These are phyloP conservation scores for Phytophthora lateralis DNA, from an alignment of 352 stramenopile species.

Conservation along the genomic window DNA sequence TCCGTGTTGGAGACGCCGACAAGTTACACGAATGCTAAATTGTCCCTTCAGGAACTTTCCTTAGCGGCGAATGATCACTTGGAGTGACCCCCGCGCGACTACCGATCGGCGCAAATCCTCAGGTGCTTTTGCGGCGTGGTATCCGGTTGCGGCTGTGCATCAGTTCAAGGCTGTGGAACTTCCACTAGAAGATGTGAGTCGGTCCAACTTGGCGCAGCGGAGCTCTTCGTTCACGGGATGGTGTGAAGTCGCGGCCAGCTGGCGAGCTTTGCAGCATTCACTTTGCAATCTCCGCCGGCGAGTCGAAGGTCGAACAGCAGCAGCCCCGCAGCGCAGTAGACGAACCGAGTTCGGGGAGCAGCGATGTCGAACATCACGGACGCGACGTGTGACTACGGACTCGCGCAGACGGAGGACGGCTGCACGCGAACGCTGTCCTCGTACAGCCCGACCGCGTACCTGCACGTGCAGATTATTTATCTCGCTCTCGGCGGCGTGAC, in stretches of 20 bases:
- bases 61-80: background rate
- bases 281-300: constrained; percentile 24
- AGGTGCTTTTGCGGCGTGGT: constrained; percentile 19
- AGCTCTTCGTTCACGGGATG: constrained; percentile 32
- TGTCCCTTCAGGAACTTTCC: background rate
- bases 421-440: constrained; percentile 36
- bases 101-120: constrained; percentile 27
- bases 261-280: constrained; percentile 20
- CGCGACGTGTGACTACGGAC: constrained; percentile 36
- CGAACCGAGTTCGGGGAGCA: background rate
- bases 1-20: background rate
- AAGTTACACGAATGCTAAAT: background rate
- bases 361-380: constrained; percentile 39
- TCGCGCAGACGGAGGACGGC: constrained; percentile 32
- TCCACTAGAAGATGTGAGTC: constrained; percentile 30
- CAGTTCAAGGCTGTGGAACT: constrained; percentile 4
- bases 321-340: background rate
- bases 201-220: constrained; percentile 13
- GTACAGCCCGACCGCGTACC: constrained; percentile 35
- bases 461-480: constrained; percentile 42
- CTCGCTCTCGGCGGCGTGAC: constrained; percentile 31
- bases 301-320: constrained; percentile 7
- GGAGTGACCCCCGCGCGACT: constrained; percentile 12
- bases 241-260: constrained; percentile 18
- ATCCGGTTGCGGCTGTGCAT: constrained; percentile 27